Base-by-base conservation (phyloP, 2,329 filamentous ascomycete species). In the Xylaria multiplex region DNA sequence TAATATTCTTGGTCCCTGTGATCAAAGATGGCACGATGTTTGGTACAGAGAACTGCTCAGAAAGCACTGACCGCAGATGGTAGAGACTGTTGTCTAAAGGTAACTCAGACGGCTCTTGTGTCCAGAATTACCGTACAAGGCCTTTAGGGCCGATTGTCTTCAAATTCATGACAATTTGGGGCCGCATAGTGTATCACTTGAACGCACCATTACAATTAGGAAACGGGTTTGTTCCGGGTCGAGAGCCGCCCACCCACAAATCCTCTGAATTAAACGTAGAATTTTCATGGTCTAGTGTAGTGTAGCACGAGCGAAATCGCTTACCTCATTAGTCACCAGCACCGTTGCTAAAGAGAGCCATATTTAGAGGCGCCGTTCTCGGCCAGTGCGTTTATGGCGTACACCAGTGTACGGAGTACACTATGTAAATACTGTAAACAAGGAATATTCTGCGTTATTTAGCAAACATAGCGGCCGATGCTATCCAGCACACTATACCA, bases 371-470 rank as follows among this genome's bases (percentile, higher is more conserved):
- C 61, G 40, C 54, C 54, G 54, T 42, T 59, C 30, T 59, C 54
- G 54, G 61, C 13, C 42, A 9, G 37, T 24, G 19, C n/a, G 19
- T 37, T 19, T 40, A 27, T 54, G 54, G 37, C 37, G 43, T 57
- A 52, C 19, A 40, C 22, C 19, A 35, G 19, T 19, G 19, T 19
- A 45, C 9, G 3, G 45, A 22, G 32, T 32, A 19, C 50, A 32
- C 22, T 45, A 62, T 37, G 50, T 48, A n/a, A 35, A 49, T 37
- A n/a, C 30, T 40, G 11, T 13, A 13, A 43, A 52, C 22, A 30
- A 24, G 32, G n/a, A 40, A 63, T 58, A 24, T 57, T 50, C 35
- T 22, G 50, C 53, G 53, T 50, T 42, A 57, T 57, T 62, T 57
- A 27, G 27, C 27, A 27, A 27, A 27, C 27, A 27, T 27, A 27